These are phyloP conservation scores for Populus davidiana DNA, from an alignment of 345 rosid genomes.

Conservation along the genomic window DNA sequence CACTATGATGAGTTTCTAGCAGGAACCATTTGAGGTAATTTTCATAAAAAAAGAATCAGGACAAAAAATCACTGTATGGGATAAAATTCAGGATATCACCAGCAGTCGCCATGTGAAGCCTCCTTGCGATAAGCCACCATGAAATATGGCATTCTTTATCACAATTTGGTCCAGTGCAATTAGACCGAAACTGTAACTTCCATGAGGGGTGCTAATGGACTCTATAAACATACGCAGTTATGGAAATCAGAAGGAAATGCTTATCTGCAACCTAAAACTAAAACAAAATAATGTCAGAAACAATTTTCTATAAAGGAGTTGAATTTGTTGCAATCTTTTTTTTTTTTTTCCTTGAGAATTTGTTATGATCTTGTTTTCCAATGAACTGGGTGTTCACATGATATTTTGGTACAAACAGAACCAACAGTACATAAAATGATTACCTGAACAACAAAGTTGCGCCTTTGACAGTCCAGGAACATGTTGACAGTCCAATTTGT, in stretches of 20 bases:
- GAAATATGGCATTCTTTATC: background rate
- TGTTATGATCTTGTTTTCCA: background rate
- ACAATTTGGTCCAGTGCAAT: background rate
- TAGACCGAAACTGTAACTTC: background rate
- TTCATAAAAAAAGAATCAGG: background rate
- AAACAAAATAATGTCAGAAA: background rate
- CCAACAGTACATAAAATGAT: conserved; percentile 8
- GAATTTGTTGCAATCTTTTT: background rate
- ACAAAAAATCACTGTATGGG: background rate
- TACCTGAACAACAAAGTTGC: conserved; percentile 98
- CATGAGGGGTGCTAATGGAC: background rate
- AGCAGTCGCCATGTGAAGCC: background rate
- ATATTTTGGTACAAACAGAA: background rate
- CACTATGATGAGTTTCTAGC: background rate
- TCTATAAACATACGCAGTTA: background rate
- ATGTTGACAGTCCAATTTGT: conserved; percentile 83
- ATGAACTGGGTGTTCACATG: background rate
- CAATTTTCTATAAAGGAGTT: background rate
- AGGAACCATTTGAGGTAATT: background rate
- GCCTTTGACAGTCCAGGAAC: conserved; percentile 96
- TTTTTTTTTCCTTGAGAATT: too few species aligned
- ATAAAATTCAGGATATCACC: background rate
- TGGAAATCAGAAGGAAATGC: background rate
- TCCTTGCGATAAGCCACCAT: background rate
- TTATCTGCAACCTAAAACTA: background rate